Percentiles rank a stretch among this genome's conserved stretches.
phyloP scores from a whole-genome alignment of 148 eudicot species.

The Limonium bicolor region DNA sequence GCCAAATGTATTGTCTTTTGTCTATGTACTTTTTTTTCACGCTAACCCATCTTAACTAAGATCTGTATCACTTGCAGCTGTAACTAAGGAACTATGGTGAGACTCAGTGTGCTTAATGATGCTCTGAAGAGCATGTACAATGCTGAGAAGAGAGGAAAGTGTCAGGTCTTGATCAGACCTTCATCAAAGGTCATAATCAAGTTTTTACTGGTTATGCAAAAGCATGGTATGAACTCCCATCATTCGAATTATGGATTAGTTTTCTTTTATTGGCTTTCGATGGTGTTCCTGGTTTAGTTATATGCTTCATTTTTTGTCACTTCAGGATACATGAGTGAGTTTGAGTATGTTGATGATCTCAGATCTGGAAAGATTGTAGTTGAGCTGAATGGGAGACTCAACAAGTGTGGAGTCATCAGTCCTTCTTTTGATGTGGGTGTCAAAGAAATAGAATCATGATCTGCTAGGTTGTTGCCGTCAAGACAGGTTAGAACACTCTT shows the following conservation, averaged over 20 bases:
- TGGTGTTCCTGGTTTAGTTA: background rate
- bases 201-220: constrained; percentile 73
- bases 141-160: constrained; percentile 80
- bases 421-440: constrained; percentile 80
- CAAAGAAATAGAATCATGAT: constrained; percentile 68
- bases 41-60: no score
- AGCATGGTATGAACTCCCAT: constrained; percentile 48
- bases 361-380: constrained; percentile 83
- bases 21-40: no score
- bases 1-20: no score
- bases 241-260: background rate
- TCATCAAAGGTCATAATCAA: constrained; percentile 75
- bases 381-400: constrained; percentile 63
- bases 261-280: background rate
- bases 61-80: no score
- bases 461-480: constrained; percentile 69
- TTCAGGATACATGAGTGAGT: constrained; percentile 77
- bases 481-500: constrained; percentile 57
- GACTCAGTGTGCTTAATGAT: constrained; percentile 71
- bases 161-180: constrained; percentile 71
- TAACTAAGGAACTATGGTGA: constrained; percentile 47
- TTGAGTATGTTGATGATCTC: constrained; percentile 83
- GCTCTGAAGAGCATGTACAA: constrained; percentile 87
- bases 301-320: background rate
- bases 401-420: constrained; percentile 77